Evolutionary conservation across 2,329 filamentous ascomycete genomes (phyloP).

Genomic region (Mycosphaerelloides madeirae): DNA sequence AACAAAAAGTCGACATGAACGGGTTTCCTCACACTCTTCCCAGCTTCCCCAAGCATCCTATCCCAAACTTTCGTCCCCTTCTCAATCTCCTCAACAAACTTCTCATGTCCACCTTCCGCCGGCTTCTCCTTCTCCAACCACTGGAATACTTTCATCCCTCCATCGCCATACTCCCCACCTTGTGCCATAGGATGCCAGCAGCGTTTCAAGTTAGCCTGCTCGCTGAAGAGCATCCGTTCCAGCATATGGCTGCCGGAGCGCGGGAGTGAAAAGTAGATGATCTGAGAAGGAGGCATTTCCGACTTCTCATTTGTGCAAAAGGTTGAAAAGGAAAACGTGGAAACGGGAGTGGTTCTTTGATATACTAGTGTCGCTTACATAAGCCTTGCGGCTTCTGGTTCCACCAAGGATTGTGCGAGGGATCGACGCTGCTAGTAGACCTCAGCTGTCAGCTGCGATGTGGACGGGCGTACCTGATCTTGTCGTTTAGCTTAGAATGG

Average conservation of each 20-base stretch:
- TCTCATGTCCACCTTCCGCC: not conserved
- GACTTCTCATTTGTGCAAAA: not conserved
- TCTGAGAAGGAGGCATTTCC: constrained; percentile 5
- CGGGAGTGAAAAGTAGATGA: constrained; percentile 3
- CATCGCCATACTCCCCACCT: not conserved
- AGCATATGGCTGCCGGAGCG: constrained; percentile 4
- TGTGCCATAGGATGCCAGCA: constrained; percentile 1
- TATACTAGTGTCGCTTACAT: too few species aligned
- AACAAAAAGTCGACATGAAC: too few species aligned
- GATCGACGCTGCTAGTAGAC: too few species aligned
- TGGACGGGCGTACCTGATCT: too few species aligned
- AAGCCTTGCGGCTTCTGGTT: too few species aligned
- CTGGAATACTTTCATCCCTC: not conserved
- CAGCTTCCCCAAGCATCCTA: not conserved
- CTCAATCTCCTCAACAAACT: not conserved
- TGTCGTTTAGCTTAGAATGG: too few species aligned
- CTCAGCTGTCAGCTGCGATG: too few species aligned
- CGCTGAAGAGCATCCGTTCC: constrained; percentile 3
- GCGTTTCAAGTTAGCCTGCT: constrained; percentile 3
- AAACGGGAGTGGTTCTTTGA: too few species aligned
- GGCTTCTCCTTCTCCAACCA: constrained; percentile 1
- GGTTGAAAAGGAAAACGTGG: not conserved
- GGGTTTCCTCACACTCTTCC: not conserved
- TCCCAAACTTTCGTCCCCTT: not conserved
- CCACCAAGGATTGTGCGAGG: too few species aligned